Evolutionary conservation across 2,329 filamentous ascomycete species (phyloP), one percentile per base, ranked within the genome.

Genomic region (Fusarium burgessii): DNA sequence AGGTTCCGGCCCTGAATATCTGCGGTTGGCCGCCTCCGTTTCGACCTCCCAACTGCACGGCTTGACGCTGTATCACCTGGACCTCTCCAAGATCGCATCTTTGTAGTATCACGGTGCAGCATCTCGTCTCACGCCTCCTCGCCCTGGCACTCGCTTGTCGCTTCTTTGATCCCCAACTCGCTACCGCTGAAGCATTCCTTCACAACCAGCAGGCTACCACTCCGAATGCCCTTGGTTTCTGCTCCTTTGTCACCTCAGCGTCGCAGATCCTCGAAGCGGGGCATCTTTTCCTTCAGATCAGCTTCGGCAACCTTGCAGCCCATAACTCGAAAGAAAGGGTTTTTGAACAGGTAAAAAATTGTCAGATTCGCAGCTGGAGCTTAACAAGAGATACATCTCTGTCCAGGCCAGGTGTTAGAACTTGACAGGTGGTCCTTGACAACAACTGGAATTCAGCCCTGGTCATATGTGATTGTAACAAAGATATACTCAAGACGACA

Each of bases 21-120:
- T 87, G 84, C 84, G 85, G 80, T 80, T 80, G 79, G 78, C 83
- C 83, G 80, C 78, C 81, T 78, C 79, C 80, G 78, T 80, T 79
- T 80, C 80, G 80, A 82, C 79, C 81, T 78, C 78, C 79, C 78
- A 82, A 80, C 80, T 81, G 76, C 82, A 84, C 80, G 81, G 80
- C 83, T 81, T 82, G 81, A 85, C 84, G 82, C 78, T 78, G 85
- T 87, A 82, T 81, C 77, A 86, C 85, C 74, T 80, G 78, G 78
- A 78, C 77, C 78, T 60, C 79, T 78, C 80, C 81, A 81, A 80
- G 79, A 82, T 79, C 81, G 42, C 79, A 80, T 80, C 81, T 82
- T 82, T 82, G 77, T 77, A 83, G 84, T 86, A 83, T 83, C 81
- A 84, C 84, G 78, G 81, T 83, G 82, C 83, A 84, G 81, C 82